Evolutionary conservation across 331 rosid species (phyloP).

Genomic region (Phaseolus coccineus): DNA sequence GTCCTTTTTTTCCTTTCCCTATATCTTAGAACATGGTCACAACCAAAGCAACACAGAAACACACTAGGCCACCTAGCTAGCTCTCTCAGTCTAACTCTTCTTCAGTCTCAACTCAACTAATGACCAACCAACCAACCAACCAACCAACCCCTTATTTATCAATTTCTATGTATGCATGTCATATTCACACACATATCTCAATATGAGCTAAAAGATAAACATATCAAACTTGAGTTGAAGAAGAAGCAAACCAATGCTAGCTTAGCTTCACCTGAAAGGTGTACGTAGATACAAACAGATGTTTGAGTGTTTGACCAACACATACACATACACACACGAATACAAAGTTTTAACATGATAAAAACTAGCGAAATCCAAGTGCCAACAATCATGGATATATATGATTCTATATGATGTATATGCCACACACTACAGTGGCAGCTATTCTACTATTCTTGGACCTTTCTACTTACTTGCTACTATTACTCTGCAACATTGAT

Average conservation of each 20-base stretch:
- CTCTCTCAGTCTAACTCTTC: neutral
- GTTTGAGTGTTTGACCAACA: constrained; percentile 6
- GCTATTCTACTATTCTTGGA: neutral
- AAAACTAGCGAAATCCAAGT: neutral
- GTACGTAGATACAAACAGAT: neutral
- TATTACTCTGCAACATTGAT: neutral
- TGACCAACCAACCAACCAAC: constrained; percentile 32
- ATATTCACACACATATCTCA: constrained; percentile 3
- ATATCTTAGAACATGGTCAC: constrained; percentile 17
- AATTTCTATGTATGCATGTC: constrained; percentile 21
- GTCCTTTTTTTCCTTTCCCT: constrained; percentile 24
- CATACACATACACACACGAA: neutral
- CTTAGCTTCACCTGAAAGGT: constrained; percentile 37
- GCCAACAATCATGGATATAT: neutral
- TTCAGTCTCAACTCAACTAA: neutral
- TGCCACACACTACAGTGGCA: neutral
- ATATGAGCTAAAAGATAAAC: too few relatives aligned
- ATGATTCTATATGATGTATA: neutral
- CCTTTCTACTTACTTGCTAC: neutral
- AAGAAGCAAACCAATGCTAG: neutral
- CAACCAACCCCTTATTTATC: neutral
- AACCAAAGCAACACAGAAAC: neutral
- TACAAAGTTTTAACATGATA: neutral
- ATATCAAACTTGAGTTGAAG: constrained; percentile 2
- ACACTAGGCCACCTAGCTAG: neutral